Evolutionary conservation across 345 rosid species (phyloP).

Genomic region (Gossypium arboreum): DNA sequence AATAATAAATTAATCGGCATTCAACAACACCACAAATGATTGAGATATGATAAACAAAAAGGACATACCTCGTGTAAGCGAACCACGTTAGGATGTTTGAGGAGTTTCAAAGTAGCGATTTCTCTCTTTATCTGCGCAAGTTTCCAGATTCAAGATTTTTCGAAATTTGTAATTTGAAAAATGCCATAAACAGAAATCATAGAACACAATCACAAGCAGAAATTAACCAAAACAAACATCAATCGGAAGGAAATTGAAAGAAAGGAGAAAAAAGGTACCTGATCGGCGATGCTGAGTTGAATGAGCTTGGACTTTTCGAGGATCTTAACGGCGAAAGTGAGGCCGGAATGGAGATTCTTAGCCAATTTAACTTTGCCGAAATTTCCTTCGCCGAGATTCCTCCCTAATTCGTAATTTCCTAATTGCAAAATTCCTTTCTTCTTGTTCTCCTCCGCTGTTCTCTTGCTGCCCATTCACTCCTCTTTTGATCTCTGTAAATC

Average conservation of each 20-base stretch:
- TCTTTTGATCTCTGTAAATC: background rate
- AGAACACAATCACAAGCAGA: background rate
- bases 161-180: background rate
- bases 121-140: conserved; percentile 76
- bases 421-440: conserved; percentile 60
- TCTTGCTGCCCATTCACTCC: conserved; percentile 31
- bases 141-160: background rate
- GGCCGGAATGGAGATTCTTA: conserved; percentile 54
- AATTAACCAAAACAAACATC: background rate
- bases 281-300: conserved; percentile 68
- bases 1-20: background rate
- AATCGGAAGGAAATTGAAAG: background rate
- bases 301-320: conserved; percentile 66
- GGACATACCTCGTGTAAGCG: conserved; percentile 69
- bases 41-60: background rate
- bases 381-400: conserved; percentile 92
- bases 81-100: conserved; percentile 88
- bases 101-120: conserved; percentile 80
- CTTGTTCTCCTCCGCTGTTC: conserved; percentile 13
- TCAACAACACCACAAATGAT: background rate
- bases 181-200: background rate
- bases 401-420: conserved; percentile 87
- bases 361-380: conserved; percentile 90
- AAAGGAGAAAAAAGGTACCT: conserved; percentile 33
- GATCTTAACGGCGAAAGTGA: conserved; percentile 72